These are phyloP conservation scores for Starmerella gropengiesseri DNA, from an alignment of 805 yeast genomes.

Conservation along the genomic window DNA sequence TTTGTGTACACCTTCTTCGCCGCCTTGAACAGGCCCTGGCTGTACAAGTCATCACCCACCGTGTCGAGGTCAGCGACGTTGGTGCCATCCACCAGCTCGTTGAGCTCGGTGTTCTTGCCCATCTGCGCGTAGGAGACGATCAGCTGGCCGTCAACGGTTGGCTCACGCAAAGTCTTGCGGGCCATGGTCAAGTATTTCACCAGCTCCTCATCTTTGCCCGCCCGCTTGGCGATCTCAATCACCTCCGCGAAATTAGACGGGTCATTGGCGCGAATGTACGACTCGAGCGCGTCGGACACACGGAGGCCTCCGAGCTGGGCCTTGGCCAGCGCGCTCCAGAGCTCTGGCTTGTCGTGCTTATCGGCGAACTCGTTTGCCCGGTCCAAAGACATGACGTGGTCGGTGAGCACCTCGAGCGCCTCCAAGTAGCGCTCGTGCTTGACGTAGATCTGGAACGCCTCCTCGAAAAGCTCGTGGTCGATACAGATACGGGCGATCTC, in stretches of 20 bases:
- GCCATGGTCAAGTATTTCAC: conserved; percentile 83
- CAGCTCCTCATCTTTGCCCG: conserved; percentile 92
- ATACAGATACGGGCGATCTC: conserved; percentile 90
- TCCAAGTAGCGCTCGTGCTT: conserved; percentile 65
- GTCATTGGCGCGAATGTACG: conserved; percentile 85
- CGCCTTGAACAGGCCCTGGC: conserved; percentile 73
- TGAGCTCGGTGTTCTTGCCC: conserved; percentile 67
- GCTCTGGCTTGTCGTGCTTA: conserved; percentile 68
- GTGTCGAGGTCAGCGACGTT: conserved; percentile 87
- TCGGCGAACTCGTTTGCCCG: conserved; percentile 92
- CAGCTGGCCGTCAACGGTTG: conserved; percentile 83
- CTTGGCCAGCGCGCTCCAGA: conserved; percentile 92
- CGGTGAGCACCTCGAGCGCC: conserved; percentile 85
- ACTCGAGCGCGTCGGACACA: conserved; percentile 79
- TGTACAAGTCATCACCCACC: conserved; percentile 86
- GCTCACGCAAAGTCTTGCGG: conserved; percentile 80
- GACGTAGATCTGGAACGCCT: conserved; percentile 85
- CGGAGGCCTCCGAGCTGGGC: conserved; percentile 93
- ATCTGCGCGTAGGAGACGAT: conserved; percentile 77
- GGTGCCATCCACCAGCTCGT: conserved; percentile 68
- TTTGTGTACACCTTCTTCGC: conserved; percentile 79
- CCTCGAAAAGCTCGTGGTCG: conserved; percentile 80
- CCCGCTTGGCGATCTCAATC: conserved; percentile 88
- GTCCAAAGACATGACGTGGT: conserved; percentile 85
- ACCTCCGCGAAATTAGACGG: conserved; percentile 84